These are phyloP conservation scores for Tuber microsphaerosporum DNA, from an alignment of 495 filamentous ascomycete species.

Conservation along the genomic window DNA sequence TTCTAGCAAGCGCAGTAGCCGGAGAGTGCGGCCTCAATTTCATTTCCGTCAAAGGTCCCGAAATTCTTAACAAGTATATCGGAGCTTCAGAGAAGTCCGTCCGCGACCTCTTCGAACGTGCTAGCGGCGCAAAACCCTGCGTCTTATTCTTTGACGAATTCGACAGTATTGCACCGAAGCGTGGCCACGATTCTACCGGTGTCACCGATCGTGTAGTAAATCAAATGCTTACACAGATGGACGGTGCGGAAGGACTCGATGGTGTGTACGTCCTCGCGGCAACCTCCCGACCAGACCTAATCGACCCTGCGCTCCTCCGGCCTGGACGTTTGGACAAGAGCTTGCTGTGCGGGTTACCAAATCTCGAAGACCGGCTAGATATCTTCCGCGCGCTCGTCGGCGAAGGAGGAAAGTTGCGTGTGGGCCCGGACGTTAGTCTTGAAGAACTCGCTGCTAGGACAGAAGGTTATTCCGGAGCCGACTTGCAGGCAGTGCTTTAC, in stretches of 20 bases:
- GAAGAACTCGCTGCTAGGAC: conserved; percentile 66
- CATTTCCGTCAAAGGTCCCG: conserved; percentile 94
- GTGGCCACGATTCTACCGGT: conserved; percentile 91
- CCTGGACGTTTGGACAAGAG: conserved; percentile 89
- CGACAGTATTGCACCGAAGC: conserved; percentile 91
- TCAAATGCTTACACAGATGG: conserved; percentile 96
- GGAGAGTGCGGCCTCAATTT: conserved; percentile 96
- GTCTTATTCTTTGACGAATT: conserved; percentile 98
- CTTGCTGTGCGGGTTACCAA: conserved; percentile 79
- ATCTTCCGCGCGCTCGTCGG: conserved; percentile 66
- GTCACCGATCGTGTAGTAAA: conserved; percentile 98
- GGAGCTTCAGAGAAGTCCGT: conserved; percentile 92
- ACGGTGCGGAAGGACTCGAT: conserved; percentile 87
- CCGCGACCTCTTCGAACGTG: conserved; percentile 87
- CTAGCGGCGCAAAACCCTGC: conserved; percentile 79
- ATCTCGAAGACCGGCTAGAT: conserved; percentile 68
- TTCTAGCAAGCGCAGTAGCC: conserved; percentile 86
- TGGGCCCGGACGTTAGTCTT: conserved; percentile 50
- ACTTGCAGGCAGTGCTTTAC: conserved; percentile 88
- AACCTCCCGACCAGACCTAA: conserved; percentile 82
- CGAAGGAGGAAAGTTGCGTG: conserved; percentile 58
- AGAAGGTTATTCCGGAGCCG: conserved; percentile 89
- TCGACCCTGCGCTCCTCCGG: conserved; percentile 83
- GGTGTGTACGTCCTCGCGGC: conserved; percentile 95
- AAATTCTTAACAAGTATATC: conserved; percentile 98